Evolutionary conservation across 345 rosid genomes (phyloP).

Genomic region (Brassica rapa): DNA sequence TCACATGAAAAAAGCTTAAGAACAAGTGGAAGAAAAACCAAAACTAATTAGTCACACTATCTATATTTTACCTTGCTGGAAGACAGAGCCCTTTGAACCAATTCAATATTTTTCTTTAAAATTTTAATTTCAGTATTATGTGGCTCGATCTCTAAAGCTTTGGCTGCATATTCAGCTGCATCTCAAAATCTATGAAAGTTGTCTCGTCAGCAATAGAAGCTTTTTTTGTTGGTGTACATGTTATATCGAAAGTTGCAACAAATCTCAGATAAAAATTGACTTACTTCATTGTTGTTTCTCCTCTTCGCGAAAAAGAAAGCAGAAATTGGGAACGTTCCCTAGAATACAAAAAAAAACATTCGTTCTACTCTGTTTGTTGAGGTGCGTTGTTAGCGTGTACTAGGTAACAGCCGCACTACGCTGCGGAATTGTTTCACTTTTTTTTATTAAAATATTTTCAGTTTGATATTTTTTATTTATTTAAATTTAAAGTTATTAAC

Average conservation of each 20-base stretch:
- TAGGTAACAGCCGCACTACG: too few relatives aligned
- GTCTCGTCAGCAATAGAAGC: neutral
- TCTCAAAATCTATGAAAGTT: slow-evolving; percentile 1
- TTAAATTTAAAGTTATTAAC: too few relatives aligned
- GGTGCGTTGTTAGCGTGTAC: neutral
- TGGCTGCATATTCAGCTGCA: slow-evolving; percentile 77
- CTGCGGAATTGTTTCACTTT: too few relatives aligned
- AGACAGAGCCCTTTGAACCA: slow-evolving; percentile 81
- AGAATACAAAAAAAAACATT: neutral
- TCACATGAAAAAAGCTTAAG: slow-evolving; percentile 19
- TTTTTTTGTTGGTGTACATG: neutral
- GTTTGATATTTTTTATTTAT: too few relatives aligned
- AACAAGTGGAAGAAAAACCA: slow-evolving; percentile 35
- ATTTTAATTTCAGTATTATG: slow-evolving; percentile 63
- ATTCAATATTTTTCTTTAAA: slow-evolving; percentile 63
- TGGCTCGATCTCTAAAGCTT: slow-evolving; percentile 70
- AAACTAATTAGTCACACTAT: neutral
- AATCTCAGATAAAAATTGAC: neutral
- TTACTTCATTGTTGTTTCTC: neutral
- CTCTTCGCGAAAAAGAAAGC: neutral
- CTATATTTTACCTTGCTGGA: slow-evolving; percentile 61
- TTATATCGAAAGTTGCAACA: neutral
- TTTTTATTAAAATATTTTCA: too few relatives aligned
- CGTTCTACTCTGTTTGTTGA: neutral
- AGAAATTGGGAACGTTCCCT: neutral